These are phyloP conservation scores for Selenicereus undatus DNA, from an alignment of 148 eudicot genomes.

Conservation along the genomic window DNA sequence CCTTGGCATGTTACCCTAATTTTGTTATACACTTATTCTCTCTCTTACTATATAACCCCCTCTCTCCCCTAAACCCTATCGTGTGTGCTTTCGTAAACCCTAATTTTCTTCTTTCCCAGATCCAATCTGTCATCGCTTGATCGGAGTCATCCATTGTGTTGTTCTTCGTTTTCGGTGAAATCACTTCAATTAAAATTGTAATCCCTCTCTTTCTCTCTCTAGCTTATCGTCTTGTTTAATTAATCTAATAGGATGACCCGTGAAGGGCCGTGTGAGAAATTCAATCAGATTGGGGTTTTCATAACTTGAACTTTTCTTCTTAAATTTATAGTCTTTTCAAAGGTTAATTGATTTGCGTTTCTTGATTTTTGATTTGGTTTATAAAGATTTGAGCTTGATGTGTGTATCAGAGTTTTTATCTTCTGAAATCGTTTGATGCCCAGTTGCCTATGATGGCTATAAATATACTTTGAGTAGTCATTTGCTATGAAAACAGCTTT, in stretches of 20 bases:
- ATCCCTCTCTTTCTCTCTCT: not conserved
- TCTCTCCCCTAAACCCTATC: not conserved
- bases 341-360: not conserved
- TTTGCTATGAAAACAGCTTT: constrained; percentile 14
- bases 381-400: not conserved
- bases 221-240: not conserved
- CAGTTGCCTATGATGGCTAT: constrained; percentile 21
- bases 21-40: not conserved
- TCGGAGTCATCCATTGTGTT: too few relatives aligned
- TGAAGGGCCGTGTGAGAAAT: too few relatives aligned
- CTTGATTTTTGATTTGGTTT: not conserved
- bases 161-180: too few relatives aligned
- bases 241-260: not conserved
- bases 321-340: not conserved
- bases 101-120: not conserved
- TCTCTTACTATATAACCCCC: constrained; percentile 8
- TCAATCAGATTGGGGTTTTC: not conserved
- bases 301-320: too few relatives aligned
- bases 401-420: too few relatives aligned
- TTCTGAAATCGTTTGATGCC: not conserved
- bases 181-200: not conserved
- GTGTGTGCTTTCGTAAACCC: not conserved
- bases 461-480: constrained; percentile 26
- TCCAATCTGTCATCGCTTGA: not conserved
- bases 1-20: constrained; percentile 1